Conservation (phyloP, 352 stramenopile genomes). For the Thalassiosira hispida region DNA sequence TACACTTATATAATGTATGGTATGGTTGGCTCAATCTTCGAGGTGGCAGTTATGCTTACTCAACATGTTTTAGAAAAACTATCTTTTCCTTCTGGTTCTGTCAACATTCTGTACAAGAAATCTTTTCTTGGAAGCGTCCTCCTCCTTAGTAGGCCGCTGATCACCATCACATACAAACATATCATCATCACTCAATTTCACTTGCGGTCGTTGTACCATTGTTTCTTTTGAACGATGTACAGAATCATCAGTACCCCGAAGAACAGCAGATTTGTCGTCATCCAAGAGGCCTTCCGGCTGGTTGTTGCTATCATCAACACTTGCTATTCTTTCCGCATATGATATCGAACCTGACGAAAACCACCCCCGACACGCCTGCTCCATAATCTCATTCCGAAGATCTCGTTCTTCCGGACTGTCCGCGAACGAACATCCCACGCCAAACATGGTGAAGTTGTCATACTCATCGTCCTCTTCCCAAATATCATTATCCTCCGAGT, state of each 20-base stretch:
- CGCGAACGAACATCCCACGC: conserved; percentile 79
- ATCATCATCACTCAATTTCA: conserved; percentile 31
- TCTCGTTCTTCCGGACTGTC: conserved; percentile 68
- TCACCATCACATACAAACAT: conserved; percentile 26
- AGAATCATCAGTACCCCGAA: not conserved
- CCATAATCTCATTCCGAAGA: conserved; percentile 71
- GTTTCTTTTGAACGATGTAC: not conserved
- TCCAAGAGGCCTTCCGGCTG: not conserved
- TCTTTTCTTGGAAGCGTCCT: conserved; percentile 3
- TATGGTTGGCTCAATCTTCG: too few species aligned
- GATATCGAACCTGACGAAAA: conserved; percentile 59
- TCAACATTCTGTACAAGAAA: conserved; percentile 26
- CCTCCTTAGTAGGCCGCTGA: not conserved
- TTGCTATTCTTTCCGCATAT: not conserved
- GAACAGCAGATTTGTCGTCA: not conserved
- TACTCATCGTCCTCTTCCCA: conserved; percentile 24
- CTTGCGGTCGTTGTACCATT: not conserved
- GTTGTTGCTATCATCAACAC: not conserved
- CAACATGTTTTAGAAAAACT: too few species aligned
- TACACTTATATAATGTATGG: too few species aligned
- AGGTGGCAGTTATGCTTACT: too few species aligned
- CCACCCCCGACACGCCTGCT: conserved; percentile 79
- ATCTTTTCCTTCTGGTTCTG: conserved; percentile 12
- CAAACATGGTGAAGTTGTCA: conserved; percentile 80
- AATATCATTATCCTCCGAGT: not conserved